Conservation (phyloP, 345 rosid species). For the Eucalyptus globulus region DNA sequence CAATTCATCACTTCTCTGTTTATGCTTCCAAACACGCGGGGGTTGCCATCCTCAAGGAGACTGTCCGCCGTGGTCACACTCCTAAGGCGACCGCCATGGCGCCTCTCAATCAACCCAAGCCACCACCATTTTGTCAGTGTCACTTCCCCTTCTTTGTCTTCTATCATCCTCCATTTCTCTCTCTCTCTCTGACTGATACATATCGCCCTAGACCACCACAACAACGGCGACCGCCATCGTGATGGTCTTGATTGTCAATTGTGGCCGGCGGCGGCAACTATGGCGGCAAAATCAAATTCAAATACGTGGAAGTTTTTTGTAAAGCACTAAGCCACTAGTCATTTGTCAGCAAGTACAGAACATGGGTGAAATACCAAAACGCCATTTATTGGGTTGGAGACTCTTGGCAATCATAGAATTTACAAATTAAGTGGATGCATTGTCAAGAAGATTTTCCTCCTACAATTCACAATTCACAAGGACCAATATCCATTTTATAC, state of each 20-base stretch:
- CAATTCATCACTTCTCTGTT: not conserved
- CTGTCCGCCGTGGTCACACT: not conserved
- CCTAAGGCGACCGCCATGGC: not conserved
- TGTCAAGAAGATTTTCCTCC: not conserved
- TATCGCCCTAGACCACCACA: not conserved
- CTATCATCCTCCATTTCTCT: not conserved
- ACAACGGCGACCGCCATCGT: not conserved
- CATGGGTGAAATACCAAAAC: not conserved
- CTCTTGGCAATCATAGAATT: not conserved
- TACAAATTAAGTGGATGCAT: not conserved
- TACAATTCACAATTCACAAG: not conserved
- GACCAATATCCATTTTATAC: not conserved
- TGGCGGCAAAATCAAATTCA: not conserved
- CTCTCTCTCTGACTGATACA: not conserved
- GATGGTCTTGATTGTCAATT: not conserved
- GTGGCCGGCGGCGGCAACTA: not conserved
- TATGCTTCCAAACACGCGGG: not conserved
- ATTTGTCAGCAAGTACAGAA: not conserved
- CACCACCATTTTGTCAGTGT: not conserved
- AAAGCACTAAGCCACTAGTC: not conserved
- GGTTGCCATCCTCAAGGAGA: not conserved
- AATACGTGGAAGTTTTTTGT: not conserved
- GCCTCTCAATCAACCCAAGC: not conserved
- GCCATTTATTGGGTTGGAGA: not conserved
- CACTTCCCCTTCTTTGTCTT: not conserved